These are phyloP conservation scores for Leishmania turanica DNA, from an alignment of 208 protist species.

Conservation along the genomic window DNA sequence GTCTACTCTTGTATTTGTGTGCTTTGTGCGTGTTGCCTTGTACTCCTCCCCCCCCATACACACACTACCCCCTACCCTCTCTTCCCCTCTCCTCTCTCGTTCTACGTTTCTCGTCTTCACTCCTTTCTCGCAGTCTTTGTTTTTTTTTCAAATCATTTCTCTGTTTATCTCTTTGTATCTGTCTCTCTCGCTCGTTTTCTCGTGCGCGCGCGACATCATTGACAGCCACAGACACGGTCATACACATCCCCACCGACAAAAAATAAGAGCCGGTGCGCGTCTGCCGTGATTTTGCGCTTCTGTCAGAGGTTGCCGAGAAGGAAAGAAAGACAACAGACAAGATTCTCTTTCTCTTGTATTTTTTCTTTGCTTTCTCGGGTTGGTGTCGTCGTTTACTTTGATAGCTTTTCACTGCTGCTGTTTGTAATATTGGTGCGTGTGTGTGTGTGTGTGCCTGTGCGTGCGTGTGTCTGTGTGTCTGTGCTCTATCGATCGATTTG, in stretches of 20 bases:
- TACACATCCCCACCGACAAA: not conserved
- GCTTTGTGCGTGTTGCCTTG: not conserved
- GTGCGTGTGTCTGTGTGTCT: not conserved
- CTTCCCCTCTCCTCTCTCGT: not conserved
- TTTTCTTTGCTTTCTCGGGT: not conserved
- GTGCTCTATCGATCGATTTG: not conserved
- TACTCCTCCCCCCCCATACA: not conserved
- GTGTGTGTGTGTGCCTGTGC: not conserved
- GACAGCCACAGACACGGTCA: not conserved
- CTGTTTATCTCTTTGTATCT: not conserved
- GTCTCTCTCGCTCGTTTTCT: not conserved
- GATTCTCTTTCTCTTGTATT: not conserved
- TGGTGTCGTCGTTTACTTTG: not conserved
- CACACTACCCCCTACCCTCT: too few species aligned
- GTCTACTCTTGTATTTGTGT: not conserved
- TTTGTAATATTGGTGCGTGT: not conserved
- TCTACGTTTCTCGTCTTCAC: constrained; percentile 10
- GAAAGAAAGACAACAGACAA: not conserved
- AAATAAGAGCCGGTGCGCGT: not conserved
- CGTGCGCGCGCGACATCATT: not conserved
- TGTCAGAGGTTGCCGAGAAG: not conserved
- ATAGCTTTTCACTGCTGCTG: not conserved
- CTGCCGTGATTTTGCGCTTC: not conserved
- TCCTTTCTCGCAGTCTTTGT: constrained; percentile 14
- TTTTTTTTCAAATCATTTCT: not conserved